Evolutionary conservation across 2,329 filamentous ascomycete species (phyloP).

Genomic region (Emergomyces pasteurianus): DNA sequence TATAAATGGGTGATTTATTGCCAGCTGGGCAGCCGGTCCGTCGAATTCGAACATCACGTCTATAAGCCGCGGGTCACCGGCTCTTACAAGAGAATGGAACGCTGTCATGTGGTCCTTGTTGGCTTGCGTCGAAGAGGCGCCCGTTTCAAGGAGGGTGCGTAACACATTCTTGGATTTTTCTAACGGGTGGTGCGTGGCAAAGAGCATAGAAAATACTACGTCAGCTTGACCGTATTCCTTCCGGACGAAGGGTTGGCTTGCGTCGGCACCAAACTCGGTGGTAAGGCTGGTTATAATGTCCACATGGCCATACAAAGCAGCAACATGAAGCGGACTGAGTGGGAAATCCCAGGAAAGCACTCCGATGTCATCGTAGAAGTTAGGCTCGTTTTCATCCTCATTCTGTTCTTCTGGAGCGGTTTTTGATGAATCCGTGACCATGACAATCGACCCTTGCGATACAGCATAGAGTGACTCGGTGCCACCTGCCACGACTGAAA

Average conservation of each 20-base stretch:
- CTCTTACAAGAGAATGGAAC: conserved; percentile 47
- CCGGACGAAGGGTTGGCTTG: conserved; percentile 46
- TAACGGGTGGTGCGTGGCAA: conserved; percentile 49
- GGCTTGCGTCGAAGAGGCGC: conserved; percentile 59
- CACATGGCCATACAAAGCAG: conserved; percentile 60
- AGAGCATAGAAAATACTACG: conserved; percentile 53
- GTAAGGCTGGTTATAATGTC: conserved; percentile 59
- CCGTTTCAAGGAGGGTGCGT: conserved; percentile 47
- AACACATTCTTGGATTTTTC: conserved; percentile 52
- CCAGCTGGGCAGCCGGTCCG: conserved; percentile 41
- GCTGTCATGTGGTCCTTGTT: conserved; percentile 50
- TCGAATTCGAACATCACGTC: conserved; percentile 39
- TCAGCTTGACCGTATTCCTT: conserved; percentile 28
- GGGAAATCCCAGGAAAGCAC: conserved; percentile 68
- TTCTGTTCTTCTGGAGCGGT: conserved; percentile 17
- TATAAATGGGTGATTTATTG: conserved; percentile 51
- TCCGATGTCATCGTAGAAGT: conserved; percentile 63
- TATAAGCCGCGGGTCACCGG: conserved; percentile 18
- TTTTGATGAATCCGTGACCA: conserved; percentile 32
- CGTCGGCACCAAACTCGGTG: conserved; percentile 62
- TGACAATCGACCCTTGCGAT: conserved; percentile 60
- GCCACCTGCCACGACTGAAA: conserved; percentile 26
- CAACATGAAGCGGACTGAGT: conserved; percentile 63
- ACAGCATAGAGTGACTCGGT: conserved; percentile 37
- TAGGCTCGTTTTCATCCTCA: conserved; percentile 42